Conservation (phyloP, 805 yeast genomes). For the Candida broadrunensis region DNA sequence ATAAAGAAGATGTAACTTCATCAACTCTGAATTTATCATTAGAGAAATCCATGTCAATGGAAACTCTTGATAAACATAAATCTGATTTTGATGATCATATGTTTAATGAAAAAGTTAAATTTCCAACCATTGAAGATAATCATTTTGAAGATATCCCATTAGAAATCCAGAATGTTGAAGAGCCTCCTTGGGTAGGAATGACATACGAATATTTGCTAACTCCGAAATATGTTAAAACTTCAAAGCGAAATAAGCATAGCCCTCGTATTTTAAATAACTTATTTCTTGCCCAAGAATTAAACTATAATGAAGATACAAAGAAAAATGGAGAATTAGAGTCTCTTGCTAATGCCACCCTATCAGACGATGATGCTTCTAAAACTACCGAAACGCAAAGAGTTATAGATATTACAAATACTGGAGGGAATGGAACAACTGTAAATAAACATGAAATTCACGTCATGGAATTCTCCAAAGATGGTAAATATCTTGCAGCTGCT, state of each 20-base stretch:
- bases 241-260: conserved; percentile 44
- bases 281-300: conserved; percentile 65
- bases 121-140: conserved; percentile 12
- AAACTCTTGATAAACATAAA: neutral
- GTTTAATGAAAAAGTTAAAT: conserved; percentile 11
- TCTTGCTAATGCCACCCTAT: neutral
- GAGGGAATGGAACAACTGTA: neutral
- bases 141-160: conserved; percentile 1
- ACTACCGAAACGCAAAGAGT: neutral
- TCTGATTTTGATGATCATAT: conserved; percentile 7
- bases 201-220: conserved; percentile 37
- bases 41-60: neutral
- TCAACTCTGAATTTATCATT: neutral
- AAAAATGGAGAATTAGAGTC: neutral
- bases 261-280: conserved; percentile 48
- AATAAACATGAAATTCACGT: conserved; percentile 59
- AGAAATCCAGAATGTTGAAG: conserved; percentile 7
- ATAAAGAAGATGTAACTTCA: conserved; percentile 1
- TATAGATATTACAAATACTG: neutral
- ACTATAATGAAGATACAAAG: conserved; percentile 6
- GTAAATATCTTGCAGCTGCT: conserved; percentile 79
- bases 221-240: conserved; percentile 55
- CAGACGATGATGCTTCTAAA: neutral
- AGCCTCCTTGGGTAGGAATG: conserved; percentile 29
- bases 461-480: conserved; percentile 73